These are phyloP conservation scores for Colletotrichum somersetense DNA, from an alignment of 2,329 filamentous ascomycete species.

Conservation along the genomic window DNA sequence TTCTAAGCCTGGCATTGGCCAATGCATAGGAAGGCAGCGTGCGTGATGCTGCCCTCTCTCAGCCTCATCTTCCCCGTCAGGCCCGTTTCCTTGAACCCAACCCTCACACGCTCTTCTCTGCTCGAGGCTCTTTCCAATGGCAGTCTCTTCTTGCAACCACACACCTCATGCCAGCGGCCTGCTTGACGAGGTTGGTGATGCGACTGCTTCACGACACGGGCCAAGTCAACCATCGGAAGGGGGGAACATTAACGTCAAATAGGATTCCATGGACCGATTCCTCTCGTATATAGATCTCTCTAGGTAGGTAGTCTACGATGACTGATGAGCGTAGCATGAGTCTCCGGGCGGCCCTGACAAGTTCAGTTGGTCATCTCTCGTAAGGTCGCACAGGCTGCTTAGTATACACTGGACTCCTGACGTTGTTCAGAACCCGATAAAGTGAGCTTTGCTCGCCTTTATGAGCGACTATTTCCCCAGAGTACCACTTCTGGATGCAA, in stretches of 20 bases:
- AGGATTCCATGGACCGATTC: background rate
- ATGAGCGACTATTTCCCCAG: background rate
- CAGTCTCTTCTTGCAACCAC: conserved; percentile 15
- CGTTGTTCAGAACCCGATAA: too few species aligned
- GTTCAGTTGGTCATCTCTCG: too few species aligned
- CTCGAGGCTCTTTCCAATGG: conserved; percentile 30
- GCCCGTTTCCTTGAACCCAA: background rate
- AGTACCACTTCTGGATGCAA: background rate
- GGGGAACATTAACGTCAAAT: background rate
- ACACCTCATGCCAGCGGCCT: conserved; percentile 19
- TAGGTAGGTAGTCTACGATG: too few species aligned
- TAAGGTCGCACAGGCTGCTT: too few species aligned
- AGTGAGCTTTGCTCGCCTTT: background rate
- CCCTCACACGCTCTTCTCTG: background rate
- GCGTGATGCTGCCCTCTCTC: background rate
- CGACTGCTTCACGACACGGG: background rate
- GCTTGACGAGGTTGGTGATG: background rate
- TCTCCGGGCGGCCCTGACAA: too few species aligned
- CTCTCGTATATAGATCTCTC: background rate
- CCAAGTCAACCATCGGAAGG: background rate
- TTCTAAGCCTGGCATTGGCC: conserved; percentile 10
- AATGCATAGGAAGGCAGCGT: conserved; percentile 1
- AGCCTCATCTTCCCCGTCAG: conserved; percentile 10
- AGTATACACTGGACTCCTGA: too few species aligned
- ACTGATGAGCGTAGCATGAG: background rate